A percentile compares a stretch with the other conserved stretches of the same genome.
Conservation (phyloP, 2,329 filamentous ascomycete genomes). For the Sclerotinia borealis region DNA sequence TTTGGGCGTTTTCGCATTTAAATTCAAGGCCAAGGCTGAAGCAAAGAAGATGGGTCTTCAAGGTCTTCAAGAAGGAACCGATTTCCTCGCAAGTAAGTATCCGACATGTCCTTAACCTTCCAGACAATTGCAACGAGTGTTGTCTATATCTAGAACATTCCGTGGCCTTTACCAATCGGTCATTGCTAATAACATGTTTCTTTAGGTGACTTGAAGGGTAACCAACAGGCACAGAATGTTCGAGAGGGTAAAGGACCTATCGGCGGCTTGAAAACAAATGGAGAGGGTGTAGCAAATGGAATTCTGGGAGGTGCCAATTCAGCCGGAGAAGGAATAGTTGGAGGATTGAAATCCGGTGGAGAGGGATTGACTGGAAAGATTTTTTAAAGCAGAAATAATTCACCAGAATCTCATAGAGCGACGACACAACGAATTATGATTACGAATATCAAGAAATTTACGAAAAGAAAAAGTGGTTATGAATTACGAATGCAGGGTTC, state of each 20-base stretch:
- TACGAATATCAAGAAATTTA: background rate
- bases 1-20: slow-evolving; percentile 35
- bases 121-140: background rate
- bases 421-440: background rate
- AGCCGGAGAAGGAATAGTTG: background rate
- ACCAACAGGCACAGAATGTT: slow-evolving; percentile 34
- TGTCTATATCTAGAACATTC: background rate
- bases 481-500: background rate
- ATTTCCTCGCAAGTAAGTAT: slow-evolving; percentile 35
- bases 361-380: slow-evolving; percentile 3
- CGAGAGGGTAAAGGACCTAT: slow-evolving; percentile 22
- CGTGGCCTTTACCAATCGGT: background rate
- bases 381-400: background rate
- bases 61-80: slow-evolving; percentile 36
- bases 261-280: slow-evolving; percentile 20
- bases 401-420: background rate
- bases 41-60: slow-evolving; percentile 36
- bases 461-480: background rate
- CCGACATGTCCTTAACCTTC: no score
- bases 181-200: background rate
- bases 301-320: background rate
- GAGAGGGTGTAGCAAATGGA: slow-evolving; percentile 1
- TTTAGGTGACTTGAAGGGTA: slow-evolving; percentile 35
- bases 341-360: slow-evolving; percentile 8
- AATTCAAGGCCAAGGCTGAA: slow-evolving; percentile 38